phyloP scores from a whole-genome alignment of 345 rosid genomes.

The Xanthoceras sorbifolium region DNA sequence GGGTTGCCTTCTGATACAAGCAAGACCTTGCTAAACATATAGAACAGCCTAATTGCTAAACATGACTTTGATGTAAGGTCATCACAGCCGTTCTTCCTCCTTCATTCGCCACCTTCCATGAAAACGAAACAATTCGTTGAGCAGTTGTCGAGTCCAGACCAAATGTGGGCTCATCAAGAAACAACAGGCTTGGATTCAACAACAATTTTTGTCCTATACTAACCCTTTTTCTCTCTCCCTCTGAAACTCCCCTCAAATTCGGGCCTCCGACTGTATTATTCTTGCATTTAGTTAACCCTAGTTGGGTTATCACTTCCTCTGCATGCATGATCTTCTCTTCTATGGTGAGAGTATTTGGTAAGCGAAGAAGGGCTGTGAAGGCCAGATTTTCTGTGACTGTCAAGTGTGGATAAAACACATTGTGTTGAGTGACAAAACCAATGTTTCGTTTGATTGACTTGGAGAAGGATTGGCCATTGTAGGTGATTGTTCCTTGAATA shows the following conservation, averaged over 20 bases:
- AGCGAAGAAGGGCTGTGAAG: constrained; percentile 38
- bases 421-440: constrained; percentile 67
- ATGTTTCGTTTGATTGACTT: constrained; percentile 43
- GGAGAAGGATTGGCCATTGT: constrained; percentile 49
- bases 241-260: constrained; percentile 46
- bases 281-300: constrained; percentile 48
- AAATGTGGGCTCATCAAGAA: constrained; percentile 62
- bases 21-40: constrained; percentile 62
- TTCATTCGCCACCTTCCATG: constrained; percentile 41
- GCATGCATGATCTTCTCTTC: constrained; percentile 46
- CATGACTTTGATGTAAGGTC: constrained; percentile 74
- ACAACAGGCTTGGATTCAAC: constrained; percentile 56
- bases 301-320: constrained; percentile 42
- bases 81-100: constrained; percentile 52
- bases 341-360: constrained; percentile 31
- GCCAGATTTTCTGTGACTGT: constrained; percentile 42
- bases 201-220: constrained; percentile 67
- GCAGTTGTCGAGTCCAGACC: constrained; percentile 71
- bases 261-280: constrained; percentile 46
- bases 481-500: constrained; percentile 43
- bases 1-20: constrained; percentile 56
- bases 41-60: constrained; percentile 57
- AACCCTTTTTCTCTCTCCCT: constrained; percentile 65
- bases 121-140: constrained; percentile 46
- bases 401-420: constrained; percentile 54